A percentile compares a stretch with the other conserved stretches of the same genome.
Evolutionary conservation across 2,329 filamentous ascomycete genomes (phyloP).

Genomic region (Fusarium sp.): DNA sequence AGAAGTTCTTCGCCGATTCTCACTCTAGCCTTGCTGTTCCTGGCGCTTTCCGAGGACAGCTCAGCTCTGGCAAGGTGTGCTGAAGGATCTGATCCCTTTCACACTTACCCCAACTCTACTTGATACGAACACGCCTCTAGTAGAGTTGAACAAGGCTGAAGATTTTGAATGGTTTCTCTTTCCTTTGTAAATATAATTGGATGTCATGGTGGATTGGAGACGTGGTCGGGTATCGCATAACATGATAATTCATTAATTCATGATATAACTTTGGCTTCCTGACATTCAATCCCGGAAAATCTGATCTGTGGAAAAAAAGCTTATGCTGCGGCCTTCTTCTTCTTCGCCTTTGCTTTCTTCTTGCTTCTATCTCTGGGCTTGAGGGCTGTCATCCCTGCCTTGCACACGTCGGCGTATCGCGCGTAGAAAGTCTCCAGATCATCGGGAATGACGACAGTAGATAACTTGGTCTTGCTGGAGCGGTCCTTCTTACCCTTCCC

Average conservation of each 20-base stretch:
- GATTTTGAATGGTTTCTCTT: slow-evolving; percentile 9
- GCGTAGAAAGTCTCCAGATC: slow-evolving; percentile 85
- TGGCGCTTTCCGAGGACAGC: slow-evolving; percentile 66
- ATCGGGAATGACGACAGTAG: slow-evolving; percentile 83
- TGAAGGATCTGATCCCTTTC: slow-evolving; percentile 4
- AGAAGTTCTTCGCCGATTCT: slow-evolving; percentile 65
- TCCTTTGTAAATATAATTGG: slow-evolving; percentile 11
- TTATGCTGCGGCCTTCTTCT: slow-evolving; percentile 65
- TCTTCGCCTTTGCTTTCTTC: slow-evolving; percentile 83
- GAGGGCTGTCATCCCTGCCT: slow-evolving; percentile 85
- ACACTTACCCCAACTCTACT: neutral
- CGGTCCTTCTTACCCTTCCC: slow-evolving; percentile 74
- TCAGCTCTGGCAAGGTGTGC: slow-evolving; percentile 47
- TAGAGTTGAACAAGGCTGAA: neutral
- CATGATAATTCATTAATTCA: slow-evolving; percentile 41
- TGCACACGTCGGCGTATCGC: slow-evolving; percentile 91
- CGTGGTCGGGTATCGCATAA: slow-evolving; percentile 12
- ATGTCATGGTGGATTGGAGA: slow-evolving; percentile 18
- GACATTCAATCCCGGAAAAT: neutral
- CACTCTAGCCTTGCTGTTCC: slow-evolving; percentile 63
- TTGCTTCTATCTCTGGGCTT: slow-evolving; percentile 95
- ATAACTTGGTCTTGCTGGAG: slow-evolving; percentile 77
- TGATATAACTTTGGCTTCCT: slow-evolving; percentile 14
- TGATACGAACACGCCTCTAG: slow-evolving; percentile 3
- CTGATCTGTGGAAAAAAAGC: neutral